phyloP scores from a whole-genome alignment of 1,139 yeast genomes.

The Diutina rugosa region DNA sequence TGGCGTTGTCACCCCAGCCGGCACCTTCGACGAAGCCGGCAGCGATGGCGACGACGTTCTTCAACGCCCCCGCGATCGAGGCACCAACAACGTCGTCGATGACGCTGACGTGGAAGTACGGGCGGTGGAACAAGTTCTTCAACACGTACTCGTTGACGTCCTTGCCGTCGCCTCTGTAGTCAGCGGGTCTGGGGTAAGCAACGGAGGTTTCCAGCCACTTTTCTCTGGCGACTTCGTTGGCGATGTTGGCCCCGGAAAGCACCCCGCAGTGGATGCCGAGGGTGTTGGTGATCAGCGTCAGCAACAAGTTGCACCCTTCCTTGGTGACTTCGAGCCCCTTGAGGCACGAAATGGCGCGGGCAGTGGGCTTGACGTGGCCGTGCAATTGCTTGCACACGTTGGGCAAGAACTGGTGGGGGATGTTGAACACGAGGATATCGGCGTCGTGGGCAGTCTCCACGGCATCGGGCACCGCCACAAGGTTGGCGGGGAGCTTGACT shows the following conservation, averaged over 20 bases:
- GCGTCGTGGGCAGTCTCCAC: slow-evolving; percentile 28
- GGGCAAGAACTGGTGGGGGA: slow-evolving; percentile 36
- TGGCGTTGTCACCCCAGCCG: slow-evolving; percentile 42
- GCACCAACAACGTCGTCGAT: slow-evolving; percentile 37
- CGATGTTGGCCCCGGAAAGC: slow-evolving; percentile 36
- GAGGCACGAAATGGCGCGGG: slow-evolving; percentile 34
- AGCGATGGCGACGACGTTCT: slow-evolving; percentile 34
- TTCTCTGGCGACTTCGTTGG: slow-evolving; percentile 34
- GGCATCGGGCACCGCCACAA: slow-evolving; percentile 26
- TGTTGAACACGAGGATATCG: slow-evolving; percentile 32
- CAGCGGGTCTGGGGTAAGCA: slow-evolving; percentile 28
- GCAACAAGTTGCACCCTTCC: slow-evolving; percentile 31
- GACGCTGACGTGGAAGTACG: slow-evolving; percentile 35
- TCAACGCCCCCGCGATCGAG: slow-evolving; percentile 38
- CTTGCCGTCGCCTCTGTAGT: slow-evolving; percentile 26
- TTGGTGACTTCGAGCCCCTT: slow-evolving; percentile 36
- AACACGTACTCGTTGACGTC: slow-evolving; percentile 29
- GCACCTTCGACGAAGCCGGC: slow-evolving; percentile 37
- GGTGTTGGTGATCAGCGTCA: slow-evolving; percentile 28
- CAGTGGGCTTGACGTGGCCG: slow-evolving; percentile 24
- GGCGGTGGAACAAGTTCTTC: slow-evolving; percentile 33
- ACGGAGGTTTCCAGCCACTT: slow-evolving; percentile 40
- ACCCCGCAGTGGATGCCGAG: slow-evolving; percentile 35
- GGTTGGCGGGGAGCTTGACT: slow-evolving; percentile 29
- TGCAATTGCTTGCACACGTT: slow-evolving; percentile 23